Evolutionary conservation across 1,284 basidiomycete genomes (phyloP).

Genomic region (Kwoniella shivajii): DNA sequence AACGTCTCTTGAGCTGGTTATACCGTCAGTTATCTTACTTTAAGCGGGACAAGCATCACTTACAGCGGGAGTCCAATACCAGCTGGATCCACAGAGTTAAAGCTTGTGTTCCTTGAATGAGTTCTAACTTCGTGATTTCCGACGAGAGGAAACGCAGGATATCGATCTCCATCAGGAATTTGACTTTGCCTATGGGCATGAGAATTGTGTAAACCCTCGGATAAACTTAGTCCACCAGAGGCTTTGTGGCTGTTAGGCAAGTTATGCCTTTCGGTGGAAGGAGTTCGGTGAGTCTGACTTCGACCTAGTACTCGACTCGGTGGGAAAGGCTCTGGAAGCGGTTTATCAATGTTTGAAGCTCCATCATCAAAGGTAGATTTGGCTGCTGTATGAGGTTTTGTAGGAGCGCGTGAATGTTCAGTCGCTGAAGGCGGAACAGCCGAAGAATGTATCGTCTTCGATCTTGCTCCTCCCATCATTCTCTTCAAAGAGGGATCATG

Average conservation of each 20-base stretch:
- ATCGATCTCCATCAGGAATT: constrained; percentile 37
- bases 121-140: constrained; percentile 12
- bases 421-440: constrained; percentile 10
- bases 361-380: constrained; percentile 10
- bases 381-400: constrained; percentile 9
- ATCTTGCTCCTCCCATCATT: constrained; percentile 35
- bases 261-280: constrained; percentile 9
- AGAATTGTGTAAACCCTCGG: constrained; percentile 17
- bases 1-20: constrained; percentile 11
- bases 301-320: constrained; percentile 1
- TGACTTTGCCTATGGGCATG: constrained; percentile 20
- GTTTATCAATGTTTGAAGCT: constrained; percentile 21
- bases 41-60: constrained; percentile 9
- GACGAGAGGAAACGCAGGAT: constrained; percentile 37
- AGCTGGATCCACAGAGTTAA: constrained; percentile 31
- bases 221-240: constrained; percentile 24
- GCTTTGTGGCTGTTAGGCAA: constrained; percentile 8
- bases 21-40: background rate
- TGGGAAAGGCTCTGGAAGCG: constrained; percentile 25
- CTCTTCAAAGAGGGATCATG: constrained; percentile 39
- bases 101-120: constrained; percentile 28
- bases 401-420: constrained; percentile 11
- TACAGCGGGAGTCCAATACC: constrained; percentile 30
- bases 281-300: constrained; percentile 17
- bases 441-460: constrained; percentile 33